phyloP scores from a whole-genome alignment of 2,329 filamentous ascomycete species.

The Elsinoe ampelina region DNA sequence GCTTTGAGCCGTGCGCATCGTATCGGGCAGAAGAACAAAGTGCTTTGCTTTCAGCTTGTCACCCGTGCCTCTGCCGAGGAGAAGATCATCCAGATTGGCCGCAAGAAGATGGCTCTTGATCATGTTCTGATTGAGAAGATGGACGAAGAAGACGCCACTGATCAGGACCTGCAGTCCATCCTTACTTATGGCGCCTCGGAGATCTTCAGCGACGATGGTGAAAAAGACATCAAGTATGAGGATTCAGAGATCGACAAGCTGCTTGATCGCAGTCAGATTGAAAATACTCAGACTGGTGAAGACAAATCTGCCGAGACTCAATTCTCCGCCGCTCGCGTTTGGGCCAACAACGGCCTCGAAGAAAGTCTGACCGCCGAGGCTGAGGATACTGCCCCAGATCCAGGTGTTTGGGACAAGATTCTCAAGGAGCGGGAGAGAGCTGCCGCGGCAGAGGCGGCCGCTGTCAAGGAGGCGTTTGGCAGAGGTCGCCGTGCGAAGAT shows the following conservation, averaged over 20 bases:
- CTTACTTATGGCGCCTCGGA: conserved; percentile 79
- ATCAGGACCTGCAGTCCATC: conserved; percentile 76
- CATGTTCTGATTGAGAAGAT: conserved; percentile 90
- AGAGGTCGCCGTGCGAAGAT: conserved; percentile 63
- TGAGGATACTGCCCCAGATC: conserved; percentile 47
- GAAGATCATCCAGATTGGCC: conserved; percentile 90
- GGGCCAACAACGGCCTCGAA: conserved; percentile 71
- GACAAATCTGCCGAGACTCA: conserved; percentile 64
- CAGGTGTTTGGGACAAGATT: conserved; percentile 82
- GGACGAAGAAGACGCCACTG: conserved; percentile 70
- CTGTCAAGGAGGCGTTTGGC: conserved; percentile 65
- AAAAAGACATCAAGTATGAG: conserved; percentile 73
- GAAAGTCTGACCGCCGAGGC: conserved; percentile 46
- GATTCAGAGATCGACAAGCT: conserved; percentile 74
- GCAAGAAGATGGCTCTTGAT: conserved; percentile 91
- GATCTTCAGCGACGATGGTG: conserved; percentile 68
- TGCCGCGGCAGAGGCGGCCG: conserved; percentile 62
- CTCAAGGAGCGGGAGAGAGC: conserved; percentile 71
- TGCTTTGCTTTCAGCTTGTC: conserved; percentile 90
- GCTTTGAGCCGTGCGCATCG: conserved; percentile 88
- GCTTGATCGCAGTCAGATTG: conserved; percentile 74
- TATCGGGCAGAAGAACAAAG: conserved; percentile 92
- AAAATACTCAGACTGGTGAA: conserved; percentile 57
- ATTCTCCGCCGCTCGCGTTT: conserved; percentile 84
- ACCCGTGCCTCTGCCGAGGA: conserved; percentile 85